Percentiles rank a stretch among this genome's conserved stretches.
Conservation (phyloP, 208 protist species). For the Angomonas ambiguus region DNA sequence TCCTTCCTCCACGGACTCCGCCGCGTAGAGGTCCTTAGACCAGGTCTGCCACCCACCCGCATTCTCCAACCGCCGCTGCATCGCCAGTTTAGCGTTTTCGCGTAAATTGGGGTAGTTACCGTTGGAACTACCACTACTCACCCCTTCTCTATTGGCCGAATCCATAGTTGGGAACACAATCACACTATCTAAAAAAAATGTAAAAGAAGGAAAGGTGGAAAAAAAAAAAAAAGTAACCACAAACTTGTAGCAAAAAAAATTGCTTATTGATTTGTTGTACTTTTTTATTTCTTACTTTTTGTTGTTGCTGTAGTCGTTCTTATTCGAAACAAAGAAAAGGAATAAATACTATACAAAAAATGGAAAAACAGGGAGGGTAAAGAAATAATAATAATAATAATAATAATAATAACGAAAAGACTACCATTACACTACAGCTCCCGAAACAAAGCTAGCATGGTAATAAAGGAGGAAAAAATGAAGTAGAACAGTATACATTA, state of each 20-base stretch:
- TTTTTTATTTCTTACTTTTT: background rate
- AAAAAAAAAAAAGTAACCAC: slow-evolving; percentile 2
- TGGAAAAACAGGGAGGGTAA: slow-evolving; percentile 9
- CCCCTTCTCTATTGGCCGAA: background rate
- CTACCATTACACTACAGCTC: background rate
- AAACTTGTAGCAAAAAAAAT: too few species aligned
- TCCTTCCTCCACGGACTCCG: slow-evolving; percentile 49
- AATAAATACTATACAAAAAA: slow-evolving; percentile 6
- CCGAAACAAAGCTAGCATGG: background rate
- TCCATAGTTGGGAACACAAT: background rate
- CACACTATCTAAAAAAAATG: background rate
- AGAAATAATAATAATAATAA: slow-evolving; percentile 8
- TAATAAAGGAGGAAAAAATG: background rate
- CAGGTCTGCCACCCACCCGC: slow-evolving; percentile 14
- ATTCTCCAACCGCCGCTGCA: slow-evolving; percentile 5
- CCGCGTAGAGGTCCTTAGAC: slow-evolving; percentile 56
- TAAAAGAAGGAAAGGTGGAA: background rate
- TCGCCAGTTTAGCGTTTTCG: background rate
- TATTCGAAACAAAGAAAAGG: slow-evolving; percentile 10
- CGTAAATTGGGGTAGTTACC: background rate
- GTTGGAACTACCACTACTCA: background rate
- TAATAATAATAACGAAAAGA: slow-evolving; percentile 1
- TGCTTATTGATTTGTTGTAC: slow-evolving; percentile 8
- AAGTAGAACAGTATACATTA: background rate
- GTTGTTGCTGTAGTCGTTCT: background rate